Evolutionary conservation across 1,139 yeast species (phyloP).

Genomic region (Diutina ranongensis): DNA sequence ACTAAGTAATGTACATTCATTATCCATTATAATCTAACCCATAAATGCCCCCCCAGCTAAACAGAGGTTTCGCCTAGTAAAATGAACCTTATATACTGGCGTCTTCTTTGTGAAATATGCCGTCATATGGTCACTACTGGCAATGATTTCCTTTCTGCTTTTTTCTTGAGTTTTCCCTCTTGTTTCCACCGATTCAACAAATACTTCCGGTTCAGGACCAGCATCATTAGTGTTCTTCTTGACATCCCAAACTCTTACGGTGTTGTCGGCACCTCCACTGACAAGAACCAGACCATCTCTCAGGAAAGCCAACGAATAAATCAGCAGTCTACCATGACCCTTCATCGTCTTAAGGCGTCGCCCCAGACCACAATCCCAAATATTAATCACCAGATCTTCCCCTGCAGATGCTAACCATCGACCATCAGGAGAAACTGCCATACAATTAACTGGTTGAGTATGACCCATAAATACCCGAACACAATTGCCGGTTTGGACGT

Average conservation of each 20-base stretch:
- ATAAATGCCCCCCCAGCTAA: conserved; percentile 83
- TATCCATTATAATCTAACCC: conserved; percentile 8
- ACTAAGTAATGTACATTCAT: neutral
- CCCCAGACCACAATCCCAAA: conserved; percentile 95
- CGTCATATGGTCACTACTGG: conserved; percentile 84
- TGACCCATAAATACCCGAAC: conserved; percentile 95
- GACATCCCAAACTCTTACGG: conserved; percentile 94
- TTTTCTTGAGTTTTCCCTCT: conserved; percentile 19
- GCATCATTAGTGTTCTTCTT: conserved; percentile 74
- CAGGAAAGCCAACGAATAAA: conserved; percentile 77
- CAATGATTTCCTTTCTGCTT: conserved; percentile 51
- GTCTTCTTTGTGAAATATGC: conserved; percentile 90
- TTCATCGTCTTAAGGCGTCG: conserved; percentile 70
- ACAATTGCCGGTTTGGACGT: conserved; percentile 75
- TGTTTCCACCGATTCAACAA: conserved; percentile 14
- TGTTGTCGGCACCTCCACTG: conserved; percentile 87
- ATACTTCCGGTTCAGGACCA: conserved; percentile 73
- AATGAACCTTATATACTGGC: conserved; percentile 86
- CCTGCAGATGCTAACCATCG: conserved; percentile 95
- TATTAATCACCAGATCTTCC: conserved; percentile 78
- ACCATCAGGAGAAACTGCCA: conserved; percentile 94
- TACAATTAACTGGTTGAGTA: conserved; percentile 72
- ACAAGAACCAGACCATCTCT: conserved; percentile 83
- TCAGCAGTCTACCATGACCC: conserved; percentile 85
- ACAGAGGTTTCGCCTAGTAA: conserved; percentile 82